Conservation (phyloP, 2,329 filamentous ascomycete species). For the Zasmidium cellare region DNA sequence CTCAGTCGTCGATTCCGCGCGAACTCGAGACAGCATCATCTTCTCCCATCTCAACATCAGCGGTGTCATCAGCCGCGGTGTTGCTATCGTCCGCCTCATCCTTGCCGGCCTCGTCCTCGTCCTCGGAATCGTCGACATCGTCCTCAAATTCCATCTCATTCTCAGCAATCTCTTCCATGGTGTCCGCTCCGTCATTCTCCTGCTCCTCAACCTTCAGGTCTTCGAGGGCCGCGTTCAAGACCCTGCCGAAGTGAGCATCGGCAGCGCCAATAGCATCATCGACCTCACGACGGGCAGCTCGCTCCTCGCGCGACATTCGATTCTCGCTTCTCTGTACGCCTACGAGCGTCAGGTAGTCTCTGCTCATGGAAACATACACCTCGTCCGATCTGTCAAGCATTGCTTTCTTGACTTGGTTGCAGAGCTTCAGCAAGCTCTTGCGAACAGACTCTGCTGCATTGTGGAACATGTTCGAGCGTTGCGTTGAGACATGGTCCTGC, state of each 20-base stretch:
- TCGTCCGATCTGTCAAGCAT: conserved; percentile 50
- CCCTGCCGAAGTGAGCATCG: conserved; percentile 19
- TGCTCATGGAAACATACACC: conserved; percentile 38
- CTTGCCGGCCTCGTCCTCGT: conserved; percentile 9
- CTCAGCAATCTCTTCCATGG: neutral
- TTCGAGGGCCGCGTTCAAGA: conserved; percentile 19
- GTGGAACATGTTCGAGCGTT: conserved; percentile 52
- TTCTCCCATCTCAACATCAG: neutral
- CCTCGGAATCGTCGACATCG: conserved; percentile 4
- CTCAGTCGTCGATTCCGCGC: neutral
- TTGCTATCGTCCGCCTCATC: conserved; percentile 2
- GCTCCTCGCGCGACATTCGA: conserved; percentile 23
- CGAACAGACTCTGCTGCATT: conserved; percentile 46
- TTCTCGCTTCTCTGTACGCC: conserved; percentile 22
- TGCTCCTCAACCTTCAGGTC: conserved; percentile 13
- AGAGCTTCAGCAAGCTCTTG: conserved; percentile 43
- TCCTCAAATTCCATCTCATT: conserved; percentile 11
- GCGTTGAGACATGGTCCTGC: conserved; percentile 43
- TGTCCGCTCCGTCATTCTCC: neutral
- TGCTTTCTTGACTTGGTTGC: conserved; percentile 42
- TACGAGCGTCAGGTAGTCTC: conserved; percentile 40
- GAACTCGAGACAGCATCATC: neutral
- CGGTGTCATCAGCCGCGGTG: neutral
- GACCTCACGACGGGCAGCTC: conserved; percentile 17
- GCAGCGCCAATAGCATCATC: conserved; percentile 19